Percentiles rank a stretch among this genome's conserved stretches.
phyloP scores from a whole-genome alignment of 1,139 yeast species.

The Hemisphaericaspora xylanilytica region DNA sequence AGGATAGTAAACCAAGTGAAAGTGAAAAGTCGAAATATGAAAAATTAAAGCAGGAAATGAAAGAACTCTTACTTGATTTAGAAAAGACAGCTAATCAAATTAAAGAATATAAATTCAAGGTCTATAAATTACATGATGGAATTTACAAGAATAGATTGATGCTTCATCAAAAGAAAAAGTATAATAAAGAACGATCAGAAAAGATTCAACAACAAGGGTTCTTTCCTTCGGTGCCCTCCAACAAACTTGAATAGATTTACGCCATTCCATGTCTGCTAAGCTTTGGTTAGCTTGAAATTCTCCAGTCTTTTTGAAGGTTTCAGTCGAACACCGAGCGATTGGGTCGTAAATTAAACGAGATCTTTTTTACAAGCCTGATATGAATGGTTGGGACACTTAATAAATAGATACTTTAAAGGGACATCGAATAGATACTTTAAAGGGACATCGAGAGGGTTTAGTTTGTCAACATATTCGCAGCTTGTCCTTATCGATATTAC shows the following conservation, averaged over 20 bases:
- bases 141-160: constrained; percentile 54
- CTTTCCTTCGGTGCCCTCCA: constrained; percentile 59
- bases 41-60: constrained; percentile 18
- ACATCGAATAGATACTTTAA: no score
- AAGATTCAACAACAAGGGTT: constrained; percentile 41
- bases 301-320: no score
- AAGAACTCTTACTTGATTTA: constrained; percentile 24
- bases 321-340: no score
- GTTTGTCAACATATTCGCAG: no score
- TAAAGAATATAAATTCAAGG: constrained; percentile 38
- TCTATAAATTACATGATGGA: constrained; percentile 48
- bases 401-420: no score
- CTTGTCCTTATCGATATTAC: no score
- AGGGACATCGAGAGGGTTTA: no score
- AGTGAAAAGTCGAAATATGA: constrained; percentile 14
- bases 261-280: no score
- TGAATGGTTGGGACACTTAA: no score
- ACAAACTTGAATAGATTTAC: constrained; percentile 3
- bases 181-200: constrained; percentile 37
- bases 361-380: no score
- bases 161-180: constrained; percentile 10
- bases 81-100: constrained; percentile 21
- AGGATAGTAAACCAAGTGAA: constrained; percentile 16
- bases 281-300: no score
- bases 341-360: no score